These are phyloP conservation scores for Leucoagaricus sp. DNA, from an alignment of 1,284 basidiomycete genomes.

Conservation along the genomic window DNA sequence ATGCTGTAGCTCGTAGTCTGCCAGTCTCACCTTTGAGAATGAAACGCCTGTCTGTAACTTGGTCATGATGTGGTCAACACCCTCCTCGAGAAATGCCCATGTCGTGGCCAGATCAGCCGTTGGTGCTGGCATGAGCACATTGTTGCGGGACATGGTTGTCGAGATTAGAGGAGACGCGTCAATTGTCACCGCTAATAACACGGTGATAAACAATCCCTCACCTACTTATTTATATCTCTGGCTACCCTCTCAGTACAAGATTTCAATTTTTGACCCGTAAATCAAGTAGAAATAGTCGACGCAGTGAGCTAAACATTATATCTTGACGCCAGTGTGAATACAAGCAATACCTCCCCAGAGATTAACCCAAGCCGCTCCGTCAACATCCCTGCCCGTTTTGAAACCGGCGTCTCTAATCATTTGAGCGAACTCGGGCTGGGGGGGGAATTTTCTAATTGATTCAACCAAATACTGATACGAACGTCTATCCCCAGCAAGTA, in stretches of 20 bases:
- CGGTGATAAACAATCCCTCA: too few species aligned
- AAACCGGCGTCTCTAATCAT: conserved; percentile 92
- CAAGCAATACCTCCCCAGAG: conserved; percentile 86
- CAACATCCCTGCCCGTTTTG: conserved; percentile 73
- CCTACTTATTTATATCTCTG: background rate
- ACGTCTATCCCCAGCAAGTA: conserved; percentile 92
- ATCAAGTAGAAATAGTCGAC: background rate
- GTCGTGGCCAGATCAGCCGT: conserved; percentile 80
- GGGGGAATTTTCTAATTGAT: conserved; percentile 94
- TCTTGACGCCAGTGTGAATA: conserved; percentile 85
- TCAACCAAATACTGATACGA: conserved; percentile 99
- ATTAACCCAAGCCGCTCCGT: conserved; percentile 88
- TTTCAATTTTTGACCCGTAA: conserved; percentile 8
- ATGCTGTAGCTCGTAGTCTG: background rate
- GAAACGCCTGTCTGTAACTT: conserved; percentile 88
- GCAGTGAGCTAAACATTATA: conserved; percentile 39
- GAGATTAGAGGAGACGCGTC: conserved; percentile 19
- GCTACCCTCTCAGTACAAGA: too few species aligned
- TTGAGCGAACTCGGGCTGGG: conserved; percentile 86
- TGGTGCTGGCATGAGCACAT: conserved; percentile 57
- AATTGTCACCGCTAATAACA: background rate
- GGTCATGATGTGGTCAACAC: conserved; percentile 94
- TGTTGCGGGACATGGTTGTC: conserved; percentile 24
- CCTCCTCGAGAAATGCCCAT: conserved; percentile 88
- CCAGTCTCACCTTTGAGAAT: conserved; percentile 38